Base-by-base conservation (phyloP, 176 grass and related monocot genomes). In the Aegilops longissima region DNA sequence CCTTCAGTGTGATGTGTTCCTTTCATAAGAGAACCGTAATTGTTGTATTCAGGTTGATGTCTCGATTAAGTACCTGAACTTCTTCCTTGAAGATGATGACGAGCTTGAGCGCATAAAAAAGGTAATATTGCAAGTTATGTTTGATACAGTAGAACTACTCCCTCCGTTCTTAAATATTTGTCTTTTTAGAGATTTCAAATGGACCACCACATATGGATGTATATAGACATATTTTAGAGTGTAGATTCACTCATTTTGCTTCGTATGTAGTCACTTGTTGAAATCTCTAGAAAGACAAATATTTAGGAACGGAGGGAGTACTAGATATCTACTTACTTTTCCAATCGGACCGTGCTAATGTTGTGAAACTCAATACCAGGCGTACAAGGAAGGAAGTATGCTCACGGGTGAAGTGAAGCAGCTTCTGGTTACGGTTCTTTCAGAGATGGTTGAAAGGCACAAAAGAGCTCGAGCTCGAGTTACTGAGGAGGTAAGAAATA, bases 71-170 rank as follows among this genome's bases (percentile, higher is more conserved):
- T 99, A 93, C 74, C 74, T 99, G 23, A 89, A 92, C 93, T 99
- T 99, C 90, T 99, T 99, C 90, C 94, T 99, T 83, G 97, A 99
- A 61, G 94, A 99, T 75, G 97, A 96, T 71, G 90, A 86, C 9
- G 94, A 94, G 72, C 94, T 99, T 5, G 84, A 89, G 31, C 71
- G 81, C 70, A 91, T 96, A 79, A 96, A 85, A 88, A 95, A 94
- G 97, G 97, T 96, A 94, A 73, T 61, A 42, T 17, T 74, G 47
- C 25, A 54, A 70, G 65, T 3, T 45, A 45, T 45, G 35, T 36
- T 36, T 36, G 35, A 36, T 36, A 33, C 75, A 30, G 20, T 8
- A 78, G 9, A 65, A 73, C 67, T 80, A 71, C 21, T 27, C 25
- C 25, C 25, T 27, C 25, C 25, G 25, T 27, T 27, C 25, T 27